A percentile compares a stretch with the other conserved stretches of the same genome.
Conservation (phyloP, 2,329 filamentous ascomycete genomes). For the Colletotrichum destructivum region DNA sequence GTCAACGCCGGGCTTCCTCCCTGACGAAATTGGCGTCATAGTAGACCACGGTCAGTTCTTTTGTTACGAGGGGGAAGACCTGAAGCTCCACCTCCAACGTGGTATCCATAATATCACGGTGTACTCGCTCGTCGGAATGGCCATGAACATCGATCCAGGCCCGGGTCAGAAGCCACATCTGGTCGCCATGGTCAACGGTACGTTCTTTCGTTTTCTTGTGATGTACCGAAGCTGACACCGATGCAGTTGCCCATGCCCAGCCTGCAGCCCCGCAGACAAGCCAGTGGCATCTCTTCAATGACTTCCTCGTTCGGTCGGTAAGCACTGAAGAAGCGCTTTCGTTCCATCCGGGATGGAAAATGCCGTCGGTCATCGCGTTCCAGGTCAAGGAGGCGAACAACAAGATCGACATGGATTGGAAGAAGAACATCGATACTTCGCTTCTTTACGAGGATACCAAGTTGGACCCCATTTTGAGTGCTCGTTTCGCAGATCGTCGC, state of each 20-base stretch:
- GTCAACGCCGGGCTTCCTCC: constrained; percentile 91
- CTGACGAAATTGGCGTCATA: constrained; percentile 93
- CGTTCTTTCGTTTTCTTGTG: constrained; percentile 3
- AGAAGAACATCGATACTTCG: constrained; percentile 84
- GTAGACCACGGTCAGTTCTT: constrained; percentile 93
- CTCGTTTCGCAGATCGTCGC: too few species aligned
- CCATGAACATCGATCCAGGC: constrained; percentile 89
- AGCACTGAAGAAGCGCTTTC: constrained; percentile 86
- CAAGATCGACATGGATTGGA: constrained; percentile 89
- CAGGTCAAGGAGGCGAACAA: constrained; percentile 88
- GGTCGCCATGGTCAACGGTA: constrained; percentile 91
- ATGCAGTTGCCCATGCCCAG: constrained; percentile 76
- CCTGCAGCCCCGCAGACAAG: constrained; percentile 71
- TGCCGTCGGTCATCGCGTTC: constrained; percentile 89
- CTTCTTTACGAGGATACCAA: constrained; percentile 82
- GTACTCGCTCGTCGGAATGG: constrained; percentile 92
- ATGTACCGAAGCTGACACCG: neutral
- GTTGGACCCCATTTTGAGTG: constrained; percentile 54
- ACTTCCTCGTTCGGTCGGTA: constrained; percentile 90
- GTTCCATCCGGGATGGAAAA: constrained; percentile 94
- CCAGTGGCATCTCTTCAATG: constrained; percentile 97
- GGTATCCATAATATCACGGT: constrained; percentile 87
- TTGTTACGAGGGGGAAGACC: constrained; percentile 93
- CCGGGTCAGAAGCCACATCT: constrained; percentile 91
- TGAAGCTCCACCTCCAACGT: constrained; percentile 84